Base-by-base conservation (phyloP, 768 basidiomycete genomes). In the Austroboletus festivus region DNA sequence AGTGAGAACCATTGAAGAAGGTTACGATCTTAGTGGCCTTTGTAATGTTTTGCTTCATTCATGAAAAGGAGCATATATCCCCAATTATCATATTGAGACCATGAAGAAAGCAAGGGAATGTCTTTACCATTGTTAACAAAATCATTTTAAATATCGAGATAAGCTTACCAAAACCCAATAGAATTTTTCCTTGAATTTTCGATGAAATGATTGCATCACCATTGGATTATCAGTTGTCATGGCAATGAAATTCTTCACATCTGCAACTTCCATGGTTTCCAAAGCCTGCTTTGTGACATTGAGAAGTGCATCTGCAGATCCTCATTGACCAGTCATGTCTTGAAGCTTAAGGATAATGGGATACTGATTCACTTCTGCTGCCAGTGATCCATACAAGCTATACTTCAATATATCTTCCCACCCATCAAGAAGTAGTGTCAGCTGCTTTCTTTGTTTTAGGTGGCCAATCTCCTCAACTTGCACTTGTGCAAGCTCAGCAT, bases 201-300 rank as follows among this genome's bases (percentile, higher is more conserved):
- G n/a, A 9, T 54, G 38, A 31, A 64, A 66, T 9, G 61, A 31
- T 35, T 59, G 55, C 69, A 70, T 70, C 0, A 57, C 54, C 1
- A 60, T 63, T n/a, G 68, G 67, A 52, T 69, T 69, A 43, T 71
- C 64, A 0, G 64, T 71, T 11, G 56, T 61, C 0, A 55, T 12
- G 1, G 63, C 60, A 47, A 67, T 56, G 30, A 69, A 33, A 33
- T 53, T 57, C 12, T 33, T 26, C 1, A 40, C 53, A 47, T 63
- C 52, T 1, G 46, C 46, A 11, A 57, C 22, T 5, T 47, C 60
- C 59, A 61, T 67, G 12, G 35, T 52, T 18, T 50, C 6, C 16
- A 64, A 37, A 4, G 58, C 60, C 8, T 56, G 28, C 16, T 53
- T 16, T 1, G 57, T 41, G 11, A 55, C 40, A 11, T 59, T 58